phyloP scores from a whole-genome alignment of 2,329 filamentous ascomycete genomes.

The Cucurbitaria berberidis region DNA sequence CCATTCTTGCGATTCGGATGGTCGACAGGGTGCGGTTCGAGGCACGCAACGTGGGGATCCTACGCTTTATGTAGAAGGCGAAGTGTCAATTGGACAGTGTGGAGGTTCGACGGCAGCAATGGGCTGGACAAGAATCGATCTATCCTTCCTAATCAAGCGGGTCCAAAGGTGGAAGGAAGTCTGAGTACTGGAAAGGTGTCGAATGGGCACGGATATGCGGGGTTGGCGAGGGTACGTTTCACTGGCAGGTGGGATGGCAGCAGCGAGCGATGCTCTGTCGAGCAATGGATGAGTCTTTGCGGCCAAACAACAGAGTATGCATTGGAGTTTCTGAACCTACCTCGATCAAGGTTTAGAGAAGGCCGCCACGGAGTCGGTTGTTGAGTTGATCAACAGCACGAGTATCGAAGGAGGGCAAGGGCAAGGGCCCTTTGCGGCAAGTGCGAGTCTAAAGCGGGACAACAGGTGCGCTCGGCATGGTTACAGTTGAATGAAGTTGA shows the following conservation, averaged over 20 bases:
- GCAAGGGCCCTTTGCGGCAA: conserved; percentile 19
- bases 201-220: conserved; percentile 13
- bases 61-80: conserved; percentile 8
- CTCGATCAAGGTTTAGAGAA: conserved; percentile 11
- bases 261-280: conserved; percentile 12
- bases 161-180: conserved; percentile 4
- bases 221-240: conserved; percentile 18
- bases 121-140: conserved; percentile 5
- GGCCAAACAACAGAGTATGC: background rate
- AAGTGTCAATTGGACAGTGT: conserved; percentile 6
- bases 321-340: conserved; percentile 13
- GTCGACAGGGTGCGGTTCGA: conserved; percentile 26
- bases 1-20: conserved; percentile 43
- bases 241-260: conserved; percentile 20
- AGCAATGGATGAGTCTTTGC: conserved; percentile 24
- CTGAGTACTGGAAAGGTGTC: conserved; percentile 3
- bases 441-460: conserved; percentile 36
- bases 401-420: conserved; percentile 20
- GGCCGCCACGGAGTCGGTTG: conserved; percentile 6
- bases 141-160: conserved; percentile 18
- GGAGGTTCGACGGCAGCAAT: conserved; percentile 6
- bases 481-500: conserved; percentile 11
- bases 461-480: conserved; percentile 20
- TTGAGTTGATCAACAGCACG: conserved; percentile 35
- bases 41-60: conserved; percentile 34